phyloP scores from a whole-genome alignment of 768 basidiomycete species.

The Boletus barrowsii region DNA sequence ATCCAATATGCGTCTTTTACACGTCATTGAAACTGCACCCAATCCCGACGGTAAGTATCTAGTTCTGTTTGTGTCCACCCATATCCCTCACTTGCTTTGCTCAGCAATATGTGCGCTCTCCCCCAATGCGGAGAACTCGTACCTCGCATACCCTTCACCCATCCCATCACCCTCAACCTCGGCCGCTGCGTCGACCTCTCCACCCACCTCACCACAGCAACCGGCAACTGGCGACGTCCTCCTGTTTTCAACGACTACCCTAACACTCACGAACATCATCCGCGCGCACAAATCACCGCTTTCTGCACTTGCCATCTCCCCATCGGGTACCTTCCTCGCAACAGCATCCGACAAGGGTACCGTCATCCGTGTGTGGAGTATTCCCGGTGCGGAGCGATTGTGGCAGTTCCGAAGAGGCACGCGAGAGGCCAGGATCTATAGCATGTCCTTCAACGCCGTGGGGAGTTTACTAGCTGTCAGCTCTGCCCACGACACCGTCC shows the following conservation, averaged over 20 bases:
- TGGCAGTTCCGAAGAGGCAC: conserved; percentile 95
- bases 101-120: conserved; percentile 93
- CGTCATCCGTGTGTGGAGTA: conserved; percentile 90
- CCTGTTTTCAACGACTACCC: conserved; percentile 88
- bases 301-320: conserved; percentile 82
- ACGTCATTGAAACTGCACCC: conserved; percentile 94
- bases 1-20: conserved; percentile 94
- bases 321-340: conserved; percentile 84
- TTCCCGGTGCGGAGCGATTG: conserved; percentile 89
- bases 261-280: conserved; percentile 92
- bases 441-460: conserved; percentile 80
- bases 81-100: conserved; percentile 3
- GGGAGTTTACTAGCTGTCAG: conserved; percentile 85
- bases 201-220: conserved; percentile 43
- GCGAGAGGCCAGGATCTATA: conserved; percentile 80
- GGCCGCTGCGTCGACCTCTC: conserved; percentile 36
- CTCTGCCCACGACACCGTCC: conserved; percentile 91
- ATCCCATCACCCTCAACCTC: conserved; percentile 78
- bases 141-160: conserved; percentile 94
- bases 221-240: conserved; percentile 76
- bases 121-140: conserved; percentile 88
- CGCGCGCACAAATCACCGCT: conserved; percentile 96
- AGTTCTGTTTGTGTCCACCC: background rate
- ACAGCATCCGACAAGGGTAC: conserved; percentile 95
- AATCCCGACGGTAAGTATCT: conserved; percentile 81